Percentiles rank a stretch among this genome's conserved stretches.
These are phyloP conservation scores for Phytophthora quininea DNA, from an alignment of 352 stramenopile species.

Conservation along the genomic window DNA sequence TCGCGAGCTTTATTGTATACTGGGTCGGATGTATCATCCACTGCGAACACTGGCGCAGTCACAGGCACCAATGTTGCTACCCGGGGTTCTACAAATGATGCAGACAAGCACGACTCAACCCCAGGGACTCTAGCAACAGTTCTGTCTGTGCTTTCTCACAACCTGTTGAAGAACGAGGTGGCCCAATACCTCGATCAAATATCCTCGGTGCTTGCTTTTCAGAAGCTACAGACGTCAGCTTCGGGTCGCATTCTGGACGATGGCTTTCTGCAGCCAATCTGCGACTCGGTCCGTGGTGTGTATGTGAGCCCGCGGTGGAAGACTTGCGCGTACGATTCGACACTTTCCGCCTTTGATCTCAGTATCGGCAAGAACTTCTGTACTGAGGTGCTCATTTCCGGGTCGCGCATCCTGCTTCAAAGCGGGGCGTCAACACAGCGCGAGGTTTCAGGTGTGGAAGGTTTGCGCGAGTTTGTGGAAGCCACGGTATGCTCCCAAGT, in stretches of 20 bases:
- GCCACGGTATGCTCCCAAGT: constrained; percentile 81
- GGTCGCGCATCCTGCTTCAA: constrained; percentile 79
- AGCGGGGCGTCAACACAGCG: constrained; percentile 60
- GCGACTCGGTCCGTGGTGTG: constrained; percentile 80
- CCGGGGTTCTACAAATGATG: constrained; percentile 27
- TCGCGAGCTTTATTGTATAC: constrained; percentile 64
- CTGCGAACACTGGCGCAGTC: constrained; percentile 17
- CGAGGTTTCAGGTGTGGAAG: constrained; percentile 65
- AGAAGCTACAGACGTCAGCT: constrained; percentile 58
- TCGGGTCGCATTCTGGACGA: constrained; percentile 79
- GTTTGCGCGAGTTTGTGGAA: constrained; percentile 73
- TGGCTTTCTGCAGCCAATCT: constrained; percentile 79
- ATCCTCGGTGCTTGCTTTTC: constrained; percentile 65
- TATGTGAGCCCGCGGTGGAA: constrained; percentile 85
- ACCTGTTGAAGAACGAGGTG: constrained; percentile 81
- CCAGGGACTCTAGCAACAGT: constrained; percentile 62
- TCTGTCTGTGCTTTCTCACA: constrained; percentile 74
- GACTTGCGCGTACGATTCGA: constrained; percentile 77
- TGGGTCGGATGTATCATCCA: constrained; percentile 27
- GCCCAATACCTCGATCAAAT: constrained; percentile 71
- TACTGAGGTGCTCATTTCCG: constrained; percentile 80
- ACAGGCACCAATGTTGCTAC: constrained; percentile 9
- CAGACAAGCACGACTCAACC: constrained; percentile 46
- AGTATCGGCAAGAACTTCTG: constrained; percentile 86
- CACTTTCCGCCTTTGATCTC: constrained; percentile 79